Base-by-base conservation (phyloP, 2,329 filamentous ascomycete genomes). In the Pestalotiopsis sp. region DNA sequence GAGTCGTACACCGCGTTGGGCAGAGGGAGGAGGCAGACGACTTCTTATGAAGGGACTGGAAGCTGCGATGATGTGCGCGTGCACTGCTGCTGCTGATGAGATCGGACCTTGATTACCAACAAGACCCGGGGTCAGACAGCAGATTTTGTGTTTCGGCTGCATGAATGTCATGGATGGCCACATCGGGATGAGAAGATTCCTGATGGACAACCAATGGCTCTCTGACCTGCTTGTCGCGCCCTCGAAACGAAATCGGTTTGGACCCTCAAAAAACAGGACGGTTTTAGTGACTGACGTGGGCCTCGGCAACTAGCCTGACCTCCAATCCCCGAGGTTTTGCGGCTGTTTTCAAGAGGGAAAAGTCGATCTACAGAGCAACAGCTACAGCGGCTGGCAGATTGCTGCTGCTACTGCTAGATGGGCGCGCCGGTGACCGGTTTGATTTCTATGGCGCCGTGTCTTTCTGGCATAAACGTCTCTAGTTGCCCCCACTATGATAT, bases 181-280 rank as follows among this genome's bases (percentile, higher is more conserved):
- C 36, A 64, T 64, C n/a, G 61, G 61, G 20, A 64, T 13, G 20
- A 36, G 20, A 23, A 38, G 25, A 23, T 45, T 31, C 38, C 25
- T 20, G 39, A 45, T 59, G 20, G 20, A 27, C 17, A n/a, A n/a
- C 23, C 17, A 31, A 58, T 23, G 20, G 57, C 57, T 27, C 59
- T 62, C n/a, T 64, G 61, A 49, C 41, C 39, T 17, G 23, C n/a
- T 20, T 13, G 36, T 25, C n/a, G 38, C n/a, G 36, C 41, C 17
- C 13, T 36, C 61, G 61, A 64, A 64, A 64, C 61, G n/a, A 49
- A 20, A 64, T 45, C 39, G 36, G 61, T 64, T 64, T 45, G 61
- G 61, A 31, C 38, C 25, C 41, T 52, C 61, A 23, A 52, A 45
- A 25, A 45, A 17, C 36, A 64, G 61, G 31, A 36, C 31, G 31